phyloP scores from a whole-genome alignment of 371 early-diverging fungal genomes.

The Rhizopus delemar region DNA sequence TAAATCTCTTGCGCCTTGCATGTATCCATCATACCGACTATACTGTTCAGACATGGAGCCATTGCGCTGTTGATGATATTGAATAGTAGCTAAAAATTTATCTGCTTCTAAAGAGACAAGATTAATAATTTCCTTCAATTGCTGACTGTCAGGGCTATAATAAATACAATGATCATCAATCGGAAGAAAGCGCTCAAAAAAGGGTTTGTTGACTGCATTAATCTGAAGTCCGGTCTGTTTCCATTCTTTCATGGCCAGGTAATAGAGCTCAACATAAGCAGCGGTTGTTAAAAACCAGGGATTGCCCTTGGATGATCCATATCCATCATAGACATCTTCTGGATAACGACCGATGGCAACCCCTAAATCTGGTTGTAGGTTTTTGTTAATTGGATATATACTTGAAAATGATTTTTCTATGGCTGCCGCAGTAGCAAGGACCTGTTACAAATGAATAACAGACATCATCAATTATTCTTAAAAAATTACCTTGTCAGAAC shows the following conservation, averaged over 20 bases:
- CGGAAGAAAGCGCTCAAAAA: constrained; percentile 28
- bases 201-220: constrained; percentile 39
- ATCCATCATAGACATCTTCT: constrained; percentile 67
- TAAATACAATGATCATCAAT: constrained; percentile 5
- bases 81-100: constrained; percentile 49
- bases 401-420: constrained; percentile 40
- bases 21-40: constrained; percentile 43
- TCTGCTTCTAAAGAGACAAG: constrained; percentile 40
- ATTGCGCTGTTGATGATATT: constrained; percentile 45
- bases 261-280: constrained; percentile 62
- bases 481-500: constrained; percentile 34
- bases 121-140: constrained; percentile 27
- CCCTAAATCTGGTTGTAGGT: constrained; percentile 21
- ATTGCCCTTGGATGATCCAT: constrained; percentile 55
- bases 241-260: constrained; percentile 42
- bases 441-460: constrained; percentile 9
- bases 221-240: constrained; percentile 35
- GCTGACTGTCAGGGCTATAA: constrained; percentile 14
- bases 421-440: constrained; percentile 44
- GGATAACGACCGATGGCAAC: constrained; percentile 65
- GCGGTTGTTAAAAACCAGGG: constrained; percentile 69
- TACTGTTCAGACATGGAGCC: constrained; percentile 64
- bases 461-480: background rate
- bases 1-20: constrained; percentile 61
- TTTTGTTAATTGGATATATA: constrained; percentile 52